Evolutionary conservation across 192 early-diverging fungal genomes (phyloP), one percentile per base, ranked within the genome.

Genomic region (Jimgerdemannia lactiflua): DNA sequence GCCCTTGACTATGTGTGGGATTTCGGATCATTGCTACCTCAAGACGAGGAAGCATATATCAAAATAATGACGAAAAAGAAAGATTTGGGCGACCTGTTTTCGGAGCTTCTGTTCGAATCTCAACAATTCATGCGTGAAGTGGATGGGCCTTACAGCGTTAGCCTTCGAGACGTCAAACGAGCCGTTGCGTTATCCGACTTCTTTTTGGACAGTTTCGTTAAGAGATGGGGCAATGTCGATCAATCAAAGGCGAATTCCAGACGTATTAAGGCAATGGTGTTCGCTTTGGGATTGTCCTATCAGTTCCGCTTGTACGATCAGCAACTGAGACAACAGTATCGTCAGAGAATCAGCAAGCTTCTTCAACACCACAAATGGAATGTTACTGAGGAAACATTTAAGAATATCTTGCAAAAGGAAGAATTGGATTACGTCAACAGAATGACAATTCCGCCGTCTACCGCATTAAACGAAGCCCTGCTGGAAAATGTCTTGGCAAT

Each of bases 381-480:
- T 54, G 18, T 75, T 19, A 49, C n/a, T 4, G 40, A 70, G 19
- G 3, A 41, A 3, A 41, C 64, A 10, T 70, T 76, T 64, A 29
- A 11, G 0, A 10, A 64, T 39, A 71, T 71, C 11, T n/a, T 71
- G 17, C 63, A 39, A 17, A 43, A 70, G 39, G 75, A 76, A 8
- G 68, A 76, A 64, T 43, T 71, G 39, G 75, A 76, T 41, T 71
- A 42, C 18, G 42, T 71, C 7, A 14, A 71, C 17, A 39, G 75
- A 71, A 44, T 39, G 67, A 59, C 0, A 7, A 10, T 10, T 14
- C 49, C 49, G 14, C 49, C 49, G 0, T 59, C 49, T 59, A 59
- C 49, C 0, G 49, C 49, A 1, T 14, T 59, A 7, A 59, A 59
- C 49, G 49, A 59, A 14, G 49, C 49, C 14, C 49, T 59, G 14